Percentiles rank a stretch among this genome's conserved stretches.
Conservation (phyloP, 140 eudicot species). For the Anethum foeniculum region DNA sequence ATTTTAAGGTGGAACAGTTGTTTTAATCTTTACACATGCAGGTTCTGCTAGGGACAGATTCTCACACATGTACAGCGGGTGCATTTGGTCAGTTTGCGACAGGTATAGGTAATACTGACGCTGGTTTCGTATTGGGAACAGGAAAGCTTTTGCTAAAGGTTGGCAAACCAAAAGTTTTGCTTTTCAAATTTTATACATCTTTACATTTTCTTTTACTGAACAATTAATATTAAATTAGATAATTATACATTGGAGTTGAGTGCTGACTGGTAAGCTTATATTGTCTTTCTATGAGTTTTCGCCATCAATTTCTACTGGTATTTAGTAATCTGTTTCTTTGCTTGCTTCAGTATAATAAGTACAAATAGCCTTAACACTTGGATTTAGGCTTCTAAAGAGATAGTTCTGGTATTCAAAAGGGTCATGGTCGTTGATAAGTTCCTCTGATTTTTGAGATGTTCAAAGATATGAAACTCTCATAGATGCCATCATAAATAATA, state of each 20-base stretch:
- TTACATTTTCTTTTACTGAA: neutral
- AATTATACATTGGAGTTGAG: neutral
- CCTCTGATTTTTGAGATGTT: neutral
- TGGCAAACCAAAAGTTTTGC: conserved; percentile 3
- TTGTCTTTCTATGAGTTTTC: conserved; percentile 2
- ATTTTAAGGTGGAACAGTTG: neutral
- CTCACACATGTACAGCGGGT: conserved; percentile 97
- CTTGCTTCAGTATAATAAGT: neutral
- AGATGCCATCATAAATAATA: neutral
- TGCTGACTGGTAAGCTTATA: neutral
- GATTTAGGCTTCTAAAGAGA: neutral
- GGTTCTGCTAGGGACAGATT: conserved; percentile 96
- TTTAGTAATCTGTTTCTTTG: neutral
- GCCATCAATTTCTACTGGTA: neutral
- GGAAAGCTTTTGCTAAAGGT: conserved; percentile 98
- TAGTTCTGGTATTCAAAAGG: neutral
- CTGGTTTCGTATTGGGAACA: conserved; percentile 89
- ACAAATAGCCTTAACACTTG: too few species aligned
- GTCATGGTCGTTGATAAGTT: neutral
- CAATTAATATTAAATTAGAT: neutral
- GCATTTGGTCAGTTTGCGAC: conserved; percentile 98
- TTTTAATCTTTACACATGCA: conserved; percentile 18
- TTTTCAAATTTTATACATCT: neutral
- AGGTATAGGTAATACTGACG: conserved; percentile 94
- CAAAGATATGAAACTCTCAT: neutral